These are phyloP conservation scores for Chloris gayana DNA, from an alignment of 176 grass and related monocot species.

Conservation along the genomic window DNA sequence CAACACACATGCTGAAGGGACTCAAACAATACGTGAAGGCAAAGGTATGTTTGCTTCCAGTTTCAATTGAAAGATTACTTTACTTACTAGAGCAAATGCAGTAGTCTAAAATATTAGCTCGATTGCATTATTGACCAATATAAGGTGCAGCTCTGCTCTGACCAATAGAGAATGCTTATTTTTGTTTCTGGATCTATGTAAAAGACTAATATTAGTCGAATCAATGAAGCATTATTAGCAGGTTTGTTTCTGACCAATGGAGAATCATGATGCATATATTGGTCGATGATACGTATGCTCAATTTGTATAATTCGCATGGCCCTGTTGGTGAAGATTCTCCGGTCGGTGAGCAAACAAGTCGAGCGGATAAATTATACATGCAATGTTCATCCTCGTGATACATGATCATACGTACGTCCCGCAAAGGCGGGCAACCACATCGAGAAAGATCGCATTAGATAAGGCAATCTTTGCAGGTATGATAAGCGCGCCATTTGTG, in stretches of 20 bases:
- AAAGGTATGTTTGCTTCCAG: not conserved
- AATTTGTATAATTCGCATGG: conserved; percentile 18
- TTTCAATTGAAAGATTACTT: not conserved
- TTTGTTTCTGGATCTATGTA: not conserved
- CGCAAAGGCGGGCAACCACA: conserved; percentile 16
- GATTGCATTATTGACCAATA: conserved; percentile 16
- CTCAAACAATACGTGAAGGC: not conserved
- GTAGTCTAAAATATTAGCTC: not conserved
- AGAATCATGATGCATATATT: not conserved
- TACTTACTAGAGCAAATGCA: not conserved
- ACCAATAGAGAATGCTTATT: conserved; percentile 6
- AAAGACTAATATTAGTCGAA: conserved; percentile 15
- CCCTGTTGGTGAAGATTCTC: conserved; percentile 4
- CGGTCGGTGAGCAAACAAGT: not conserved
- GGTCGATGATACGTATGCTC: not conserved
- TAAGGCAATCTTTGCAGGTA: conserved; percentile 4
- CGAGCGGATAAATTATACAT: not conserved
- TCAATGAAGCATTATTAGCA: not conserved
- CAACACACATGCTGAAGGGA: not conserved
- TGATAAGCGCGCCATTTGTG: conserved; percentile 26
- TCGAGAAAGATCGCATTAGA: conserved; percentile 21
- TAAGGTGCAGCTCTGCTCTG: not conserved
- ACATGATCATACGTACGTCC: conserved; percentile 1
- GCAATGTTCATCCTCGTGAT: not conserved
- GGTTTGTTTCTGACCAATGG: not conserved